phyloP scores from a whole-genome alignment of 371 early-diverging fungal genomes.

The Mucor saturninus region DNA sequence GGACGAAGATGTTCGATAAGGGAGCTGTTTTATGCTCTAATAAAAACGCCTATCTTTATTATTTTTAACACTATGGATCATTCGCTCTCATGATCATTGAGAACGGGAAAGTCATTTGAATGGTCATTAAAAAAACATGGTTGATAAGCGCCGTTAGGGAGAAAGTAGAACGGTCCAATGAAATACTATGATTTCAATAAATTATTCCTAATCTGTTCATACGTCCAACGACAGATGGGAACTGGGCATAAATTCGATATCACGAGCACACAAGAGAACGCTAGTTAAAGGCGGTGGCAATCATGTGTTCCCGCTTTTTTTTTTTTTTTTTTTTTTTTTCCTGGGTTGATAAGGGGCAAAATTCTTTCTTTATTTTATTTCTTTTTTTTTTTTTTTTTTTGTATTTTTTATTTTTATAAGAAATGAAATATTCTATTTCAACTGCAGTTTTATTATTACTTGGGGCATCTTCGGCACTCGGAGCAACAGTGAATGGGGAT shows the following conservation, averaged over 20 bases:
- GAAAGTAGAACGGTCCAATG: background rate
- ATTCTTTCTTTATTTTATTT: background rate
- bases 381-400: conserved; percentile 11
- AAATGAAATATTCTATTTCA: conserved; percentile 26
- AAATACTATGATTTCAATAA: background rate
- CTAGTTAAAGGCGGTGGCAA: background rate
- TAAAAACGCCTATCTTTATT: too few species aligned
- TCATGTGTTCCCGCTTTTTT: conserved; percentile 4
- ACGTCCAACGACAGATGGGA: background rate
- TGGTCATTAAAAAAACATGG: background rate
- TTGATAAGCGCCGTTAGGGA: conserved; percentile 2
- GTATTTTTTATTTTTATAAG: conserved; percentile 2
- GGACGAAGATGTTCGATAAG: background rate
- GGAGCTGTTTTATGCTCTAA: background rate
- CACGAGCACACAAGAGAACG: conserved; percentile 4
- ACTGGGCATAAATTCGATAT: background rate
- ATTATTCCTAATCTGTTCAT: background rate
- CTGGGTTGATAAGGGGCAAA: conserved; percentile 2
- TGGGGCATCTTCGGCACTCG: conserved; percentile 9
- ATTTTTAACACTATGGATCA: background rate
- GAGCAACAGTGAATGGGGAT: conserved; percentile 19
- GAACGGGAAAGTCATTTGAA: background rate
- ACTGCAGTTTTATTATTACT: conserved; percentile 17
- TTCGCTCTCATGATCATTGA: background rate
- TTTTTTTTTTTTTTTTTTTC: background rate